Evolutionary conservation across 2,329 filamentous ascomycete genomes (phyloP).

Genomic region (Tricladium varicosporioides): DNA sequence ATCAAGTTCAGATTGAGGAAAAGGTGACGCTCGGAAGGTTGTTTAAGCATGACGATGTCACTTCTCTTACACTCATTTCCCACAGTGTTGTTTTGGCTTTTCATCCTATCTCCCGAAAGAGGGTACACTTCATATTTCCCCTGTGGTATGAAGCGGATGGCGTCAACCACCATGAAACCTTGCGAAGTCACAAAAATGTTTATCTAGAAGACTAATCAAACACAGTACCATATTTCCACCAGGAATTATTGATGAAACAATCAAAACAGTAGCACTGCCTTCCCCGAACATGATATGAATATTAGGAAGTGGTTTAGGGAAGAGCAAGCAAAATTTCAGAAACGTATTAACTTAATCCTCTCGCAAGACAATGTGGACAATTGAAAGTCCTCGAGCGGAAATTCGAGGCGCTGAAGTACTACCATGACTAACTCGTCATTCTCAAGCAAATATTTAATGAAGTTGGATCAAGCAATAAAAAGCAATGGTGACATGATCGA

Average conservation of each 20-base stretch:
- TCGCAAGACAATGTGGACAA: constrained; percentile 24
- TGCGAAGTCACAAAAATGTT: too few relatives aligned
- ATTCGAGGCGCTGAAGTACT: constrained; percentile 38
- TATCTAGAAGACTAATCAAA: too few relatives aligned
- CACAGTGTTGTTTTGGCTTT: too few relatives aligned
- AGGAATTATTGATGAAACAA: not conserved
- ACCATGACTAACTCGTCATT: constrained; percentile 42
- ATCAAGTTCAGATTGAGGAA: too few relatives aligned
- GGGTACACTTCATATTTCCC: too few relatives aligned
- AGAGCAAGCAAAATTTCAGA: not conserved
- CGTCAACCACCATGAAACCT: too few relatives aligned
- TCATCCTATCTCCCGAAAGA: too few relatives aligned
- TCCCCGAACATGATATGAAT: not conserved
- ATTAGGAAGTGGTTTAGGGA: not conserved
- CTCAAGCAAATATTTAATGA: constrained; percentile 43
- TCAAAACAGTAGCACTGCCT: not conserved
- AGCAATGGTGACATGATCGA: constrained; percentile 43
- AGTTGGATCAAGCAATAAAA: constrained; percentile 33
- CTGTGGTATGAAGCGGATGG: too few relatives aligned
- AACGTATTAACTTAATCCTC: not conserved
- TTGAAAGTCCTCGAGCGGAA: constrained; percentile 34
- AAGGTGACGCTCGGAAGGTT: too few relatives aligned
- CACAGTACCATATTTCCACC: not conserved
- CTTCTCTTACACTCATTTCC: too few relatives aligned
- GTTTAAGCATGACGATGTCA: too few relatives aligned